Conservation (phyloP, 139 green algal genomes). For the Micractinium sp. region DNA sequence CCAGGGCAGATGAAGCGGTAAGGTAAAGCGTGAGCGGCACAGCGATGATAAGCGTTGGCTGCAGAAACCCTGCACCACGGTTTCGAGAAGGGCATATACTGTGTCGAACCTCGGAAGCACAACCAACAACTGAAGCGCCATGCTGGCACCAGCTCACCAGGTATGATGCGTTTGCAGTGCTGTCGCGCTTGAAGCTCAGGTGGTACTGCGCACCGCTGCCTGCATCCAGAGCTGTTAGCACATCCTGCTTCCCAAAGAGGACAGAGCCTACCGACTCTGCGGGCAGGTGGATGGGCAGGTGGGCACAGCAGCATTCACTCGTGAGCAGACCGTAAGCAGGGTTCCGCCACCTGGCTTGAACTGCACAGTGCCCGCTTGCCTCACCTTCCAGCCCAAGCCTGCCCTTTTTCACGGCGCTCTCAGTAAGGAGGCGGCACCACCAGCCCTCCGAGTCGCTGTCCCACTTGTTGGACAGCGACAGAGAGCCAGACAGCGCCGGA, state of each 20-base stretch:
- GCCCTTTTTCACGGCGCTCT: not conserved
- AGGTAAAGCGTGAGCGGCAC: too few relatives aligned
- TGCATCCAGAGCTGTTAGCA: not conserved
- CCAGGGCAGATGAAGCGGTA: too few relatives aligned
- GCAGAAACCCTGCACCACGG: too few relatives aligned
- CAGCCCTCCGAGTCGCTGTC: not conserved
- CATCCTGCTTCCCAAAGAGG: not conserved
- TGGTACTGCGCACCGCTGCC: not conserved
- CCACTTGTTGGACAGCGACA: not conserved
- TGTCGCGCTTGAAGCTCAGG: not conserved
- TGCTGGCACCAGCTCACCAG: not conserved
- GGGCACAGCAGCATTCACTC: too few relatives aligned
- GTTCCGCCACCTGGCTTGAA: too few relatives aligned
- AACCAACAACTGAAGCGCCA: too few relatives aligned
- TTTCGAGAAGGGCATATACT: too few relatives aligned
- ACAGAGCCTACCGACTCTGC: not conserved
- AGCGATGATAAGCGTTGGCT: too few relatives aligned
- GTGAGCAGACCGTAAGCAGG: too few relatives aligned
- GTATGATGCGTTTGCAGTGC: not conserved
- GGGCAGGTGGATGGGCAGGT: not conserved
- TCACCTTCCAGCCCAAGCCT: not conserved
- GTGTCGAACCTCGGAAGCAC: too few relatives aligned
- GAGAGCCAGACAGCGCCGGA: too few relatives aligned
- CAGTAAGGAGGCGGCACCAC: not conserved
- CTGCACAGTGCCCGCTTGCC: not conserved